A percentile compares a stretch with the other conserved stretches of the same genome.
phyloP scores from a whole-genome alignment of 306 rosid genomes.

The Acacia melanoxylon region DNA sequence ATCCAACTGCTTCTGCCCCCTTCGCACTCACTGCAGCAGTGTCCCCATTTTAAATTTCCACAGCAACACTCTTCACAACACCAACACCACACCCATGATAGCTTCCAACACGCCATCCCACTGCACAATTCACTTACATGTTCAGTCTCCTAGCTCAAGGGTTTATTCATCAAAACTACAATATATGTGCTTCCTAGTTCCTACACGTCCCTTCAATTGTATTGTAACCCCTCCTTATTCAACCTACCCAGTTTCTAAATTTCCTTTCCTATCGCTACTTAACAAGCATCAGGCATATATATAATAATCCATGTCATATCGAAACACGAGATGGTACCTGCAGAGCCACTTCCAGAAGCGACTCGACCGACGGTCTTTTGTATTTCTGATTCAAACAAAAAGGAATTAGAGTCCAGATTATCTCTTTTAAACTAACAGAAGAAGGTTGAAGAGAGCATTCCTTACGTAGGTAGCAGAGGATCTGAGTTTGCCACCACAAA shows the following conservation, averaged over 20 bases:
- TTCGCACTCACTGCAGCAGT: slow-evolving; percentile 35
- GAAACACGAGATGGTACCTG: slow-evolving; percentile 42
- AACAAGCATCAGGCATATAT: background rate
- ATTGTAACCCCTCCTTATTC: background rate
- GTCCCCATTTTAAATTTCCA: slow-evolving; percentile 35
- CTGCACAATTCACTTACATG: slow-evolving; percentile 38
- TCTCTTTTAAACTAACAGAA: background rate
- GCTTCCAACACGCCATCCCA: slow-evolving; percentile 52
- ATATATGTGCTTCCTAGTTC: background rate
- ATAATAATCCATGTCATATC: background rate
- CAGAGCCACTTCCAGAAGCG: slow-evolving; percentile 87
- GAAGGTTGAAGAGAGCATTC: background rate
- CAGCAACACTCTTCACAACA: slow-evolving; percentile 49
- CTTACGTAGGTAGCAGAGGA: slow-evolving; percentile 84
- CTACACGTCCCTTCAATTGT: background rate
- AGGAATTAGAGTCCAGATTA: slow-evolving; percentile 14
- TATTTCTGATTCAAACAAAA: slow-evolving; percentile 47
- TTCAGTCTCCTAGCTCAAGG: background rate
- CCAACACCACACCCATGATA: slow-evolving; percentile 66
- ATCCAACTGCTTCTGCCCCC: slow-evolving; percentile 24
- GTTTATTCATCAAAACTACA: background rate
- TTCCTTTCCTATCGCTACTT: background rate
- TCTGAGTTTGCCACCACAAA: slow-evolving; percentile 68
- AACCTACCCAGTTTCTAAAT: background rate
- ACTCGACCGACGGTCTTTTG: slow-evolving; percentile 48